A percentile compares a stretch with the other conserved stretches of the same genome.
Evolutionary conservation across 2,329 filamentous ascomycete genomes (phyloP).

Genomic region (Colletotrichum sp.): DNA sequence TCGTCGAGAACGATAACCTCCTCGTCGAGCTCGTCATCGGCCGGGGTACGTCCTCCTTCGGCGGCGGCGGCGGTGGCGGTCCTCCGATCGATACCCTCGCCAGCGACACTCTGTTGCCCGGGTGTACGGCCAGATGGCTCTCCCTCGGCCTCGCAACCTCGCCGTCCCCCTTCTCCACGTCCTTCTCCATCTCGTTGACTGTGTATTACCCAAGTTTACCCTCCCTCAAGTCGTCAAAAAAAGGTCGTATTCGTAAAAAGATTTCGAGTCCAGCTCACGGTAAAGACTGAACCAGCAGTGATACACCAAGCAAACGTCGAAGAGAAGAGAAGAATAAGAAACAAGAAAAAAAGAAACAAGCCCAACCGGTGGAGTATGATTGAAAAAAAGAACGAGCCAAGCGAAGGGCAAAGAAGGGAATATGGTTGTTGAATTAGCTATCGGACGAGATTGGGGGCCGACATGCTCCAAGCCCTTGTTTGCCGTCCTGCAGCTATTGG

Average conservation of each 20-base stretch:
- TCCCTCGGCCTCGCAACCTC: not conserved
- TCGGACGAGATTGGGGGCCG: not conserved
- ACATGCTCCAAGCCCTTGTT: not conserved
- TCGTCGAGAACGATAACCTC: constrained; percentile 37
- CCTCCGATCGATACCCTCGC: constrained; percentile 1
- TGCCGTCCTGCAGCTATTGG: not conserved
- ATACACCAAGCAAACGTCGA: not conserved
- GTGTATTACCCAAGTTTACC: not conserved
- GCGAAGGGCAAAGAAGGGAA: not conserved
- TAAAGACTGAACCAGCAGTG: constrained; percentile 13
- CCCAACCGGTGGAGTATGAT: not conserved
- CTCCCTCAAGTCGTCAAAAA: not conserved
- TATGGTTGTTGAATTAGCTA: constrained; percentile 1
- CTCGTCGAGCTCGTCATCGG: constrained; percentile 38
- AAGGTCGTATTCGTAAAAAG: not conserved
- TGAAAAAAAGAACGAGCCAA: not conserved
- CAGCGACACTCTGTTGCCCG: not conserved
- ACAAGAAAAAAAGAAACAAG: not conserved
- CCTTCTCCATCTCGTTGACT: constrained; percentile 2
- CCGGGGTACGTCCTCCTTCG: constrained; percentile 8
- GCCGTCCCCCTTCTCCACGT: not conserved
- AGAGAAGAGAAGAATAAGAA: not conserved
- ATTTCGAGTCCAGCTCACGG: constrained; percentile 6
- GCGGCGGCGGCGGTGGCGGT: constrained; percentile 8
- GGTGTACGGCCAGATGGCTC: not conserved